Base-by-base conservation (phyloP, 805 yeast genomes). In the Starmerella riodocensis region DNA sequence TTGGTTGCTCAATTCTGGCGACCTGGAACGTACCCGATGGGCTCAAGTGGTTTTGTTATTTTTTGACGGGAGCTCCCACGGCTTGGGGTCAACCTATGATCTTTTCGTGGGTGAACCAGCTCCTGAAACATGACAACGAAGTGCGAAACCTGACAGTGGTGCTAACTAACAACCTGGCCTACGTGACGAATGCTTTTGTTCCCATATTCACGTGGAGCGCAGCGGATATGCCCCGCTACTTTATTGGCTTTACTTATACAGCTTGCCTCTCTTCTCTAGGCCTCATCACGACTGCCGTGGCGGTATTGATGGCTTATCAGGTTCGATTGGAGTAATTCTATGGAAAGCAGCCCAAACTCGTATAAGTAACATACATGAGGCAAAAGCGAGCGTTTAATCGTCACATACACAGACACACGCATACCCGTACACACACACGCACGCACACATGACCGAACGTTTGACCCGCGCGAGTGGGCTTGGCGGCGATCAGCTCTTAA, bases 1-100 rank as follows among this genome's bases (percentile, higher is more conserved):
- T 67, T 27, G 69, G 73, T 3, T 60, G 67, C 52, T 54, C 66
- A 4, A 51, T 65, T 4, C 55, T 71, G 34, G 62, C 73, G 0
- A 55, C 47, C 11, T 73, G 76, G 76, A 47, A 67, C 32, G 63
- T 71, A 22, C 70, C 73, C 1, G 53, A 48, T 11, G 69, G 69
- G 1, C 61, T 65, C 27, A 73, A 70, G 42, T 71, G 74, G 71
- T 55, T 66, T 8, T 58, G 66, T 12, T 74, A 69, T 52, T 70
- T 64, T 46, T 45, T 71, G 34, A 53, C 66, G 3, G 71, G 72
- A 3, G 52, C 67, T 13, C 73, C 74, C 8, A 57, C 67, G 0
- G 51, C 68, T 3, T 65, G 65, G 66, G 77, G 74, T 1, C 76
- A 70, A 55, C 76, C 76, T 2, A 63, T 68, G 46, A 68, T 71